Percentiles rank a stretch among this genome's conserved stretches.
Conservation (phyloP, 495 filamentous ascomycete genomes). For the Xylaria intraflava region DNA sequence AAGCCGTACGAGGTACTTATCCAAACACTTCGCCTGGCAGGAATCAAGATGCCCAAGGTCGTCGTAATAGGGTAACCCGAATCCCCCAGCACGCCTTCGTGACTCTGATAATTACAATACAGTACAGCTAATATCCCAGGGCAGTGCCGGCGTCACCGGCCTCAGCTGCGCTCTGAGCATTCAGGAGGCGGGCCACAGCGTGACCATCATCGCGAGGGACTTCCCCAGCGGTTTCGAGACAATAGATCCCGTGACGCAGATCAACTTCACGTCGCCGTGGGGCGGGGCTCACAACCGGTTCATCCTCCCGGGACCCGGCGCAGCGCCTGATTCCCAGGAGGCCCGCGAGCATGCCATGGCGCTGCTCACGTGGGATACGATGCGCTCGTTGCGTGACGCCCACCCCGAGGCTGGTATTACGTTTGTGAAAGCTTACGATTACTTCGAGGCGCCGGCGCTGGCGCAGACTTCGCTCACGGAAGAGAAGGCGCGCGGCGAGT, state of each 20-base stretch:
- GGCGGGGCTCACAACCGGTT: slow-evolving; percentile 58
- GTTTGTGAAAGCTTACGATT: slow-evolving; percentile 50
- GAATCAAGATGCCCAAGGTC: neutral
- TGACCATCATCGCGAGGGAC: slow-evolving; percentile 52
- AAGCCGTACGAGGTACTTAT: neutral
- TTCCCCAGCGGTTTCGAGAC: slow-evolving; percentile 44
- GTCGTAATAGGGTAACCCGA: slow-evolving; percentile 9
- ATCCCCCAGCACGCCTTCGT: neutral
- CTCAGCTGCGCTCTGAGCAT: slow-evolving; percentile 47
- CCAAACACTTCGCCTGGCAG: neutral
- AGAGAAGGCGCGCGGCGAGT: slow-evolving; percentile 24
- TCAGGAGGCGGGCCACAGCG: slow-evolving; percentile 38
- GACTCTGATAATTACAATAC: too few species aligned
- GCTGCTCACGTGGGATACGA: slow-evolving; percentile 43
- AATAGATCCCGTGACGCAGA: slow-evolving; percentile 34
- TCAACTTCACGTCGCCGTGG: slow-evolving; percentile 61
- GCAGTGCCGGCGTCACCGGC: slow-evolving; percentile 54
- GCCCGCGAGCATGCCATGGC: slow-evolving; percentile 45
- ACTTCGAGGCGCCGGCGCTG: slow-evolving; percentile 46
- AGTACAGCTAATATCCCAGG: too few species aligned
- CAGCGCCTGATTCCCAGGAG: slow-evolving; percentile 13
- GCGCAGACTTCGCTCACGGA: slow-evolving; percentile 28
- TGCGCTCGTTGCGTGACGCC: slow-evolving; percentile 35
- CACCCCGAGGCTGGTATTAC: slow-evolving; percentile 49
- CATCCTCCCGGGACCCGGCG: slow-evolving; percentile 37